These are phyloP conservation scores for Cryptomeria japonica DNA, from an alignment of 75 land plant genomes.

Conservation along the genomic window DNA sequence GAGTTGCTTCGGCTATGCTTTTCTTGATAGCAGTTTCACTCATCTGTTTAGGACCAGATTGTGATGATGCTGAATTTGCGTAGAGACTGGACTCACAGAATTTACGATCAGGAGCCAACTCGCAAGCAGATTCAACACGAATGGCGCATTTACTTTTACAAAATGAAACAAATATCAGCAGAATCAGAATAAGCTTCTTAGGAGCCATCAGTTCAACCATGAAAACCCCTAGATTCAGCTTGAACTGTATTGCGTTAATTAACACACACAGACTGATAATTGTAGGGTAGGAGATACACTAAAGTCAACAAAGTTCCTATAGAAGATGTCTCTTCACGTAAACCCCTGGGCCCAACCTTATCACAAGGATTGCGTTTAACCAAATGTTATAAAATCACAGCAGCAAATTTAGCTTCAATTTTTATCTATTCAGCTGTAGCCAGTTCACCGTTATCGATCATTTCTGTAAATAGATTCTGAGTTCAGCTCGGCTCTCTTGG, in stretches of 20 bases:
- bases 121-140: neutral
- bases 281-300: neutral
- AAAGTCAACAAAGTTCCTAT: neutral
- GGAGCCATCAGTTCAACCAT: neutral
- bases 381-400: no score
- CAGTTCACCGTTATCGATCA: neutral
- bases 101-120: neutral
- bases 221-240: no score
- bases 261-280: neutral
- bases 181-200: neutral
- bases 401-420: no score
- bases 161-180: neutral
- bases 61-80: neutral
- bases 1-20: neutral
- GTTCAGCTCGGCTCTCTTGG: neutral
- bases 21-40: neutral
- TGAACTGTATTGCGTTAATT: no score
- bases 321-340: neutral
- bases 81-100: neutral
- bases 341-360: neutral
- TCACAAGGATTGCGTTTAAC: neutral
- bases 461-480: neutral
- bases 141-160: neutral
- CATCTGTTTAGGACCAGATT: neutral
- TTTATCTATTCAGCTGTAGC: no score